phyloP scores from a whole-genome alignment of 495 filamentous ascomycete genomes.

The Aspergillus ellipticus region DNA sequence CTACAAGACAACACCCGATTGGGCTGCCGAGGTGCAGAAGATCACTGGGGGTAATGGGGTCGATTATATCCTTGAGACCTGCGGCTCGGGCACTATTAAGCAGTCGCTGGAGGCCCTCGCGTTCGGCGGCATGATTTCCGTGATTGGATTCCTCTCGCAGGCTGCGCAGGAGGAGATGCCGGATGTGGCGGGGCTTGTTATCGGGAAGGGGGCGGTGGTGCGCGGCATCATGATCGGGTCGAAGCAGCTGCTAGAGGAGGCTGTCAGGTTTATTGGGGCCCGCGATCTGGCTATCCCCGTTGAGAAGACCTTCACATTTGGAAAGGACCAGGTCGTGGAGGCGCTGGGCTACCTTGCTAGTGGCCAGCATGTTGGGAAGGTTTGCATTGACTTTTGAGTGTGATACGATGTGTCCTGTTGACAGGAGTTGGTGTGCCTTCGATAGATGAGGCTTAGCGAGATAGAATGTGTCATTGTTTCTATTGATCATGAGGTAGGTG shows the following conservation, averaged over 20 bases:
- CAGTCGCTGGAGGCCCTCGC: slow-evolving; percentile 53
- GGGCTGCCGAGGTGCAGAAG: slow-evolving; percentile 23
- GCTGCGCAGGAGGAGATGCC: slow-evolving; percentile 2
- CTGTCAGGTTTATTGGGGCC: slow-evolving; percentile 6
- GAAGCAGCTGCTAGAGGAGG: slow-evolving; percentile 14
- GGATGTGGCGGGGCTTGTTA: slow-evolving; percentile 10
- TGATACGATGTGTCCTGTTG: background rate
- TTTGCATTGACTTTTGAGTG: slow-evolving; percentile 8
- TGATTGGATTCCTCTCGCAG: slow-evolving; percentile 46
- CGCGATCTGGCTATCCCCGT: slow-evolving; percentile 11
- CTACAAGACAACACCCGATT: slow-evolving; percentile 28
- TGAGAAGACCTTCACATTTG: slow-evolving; percentile 16
- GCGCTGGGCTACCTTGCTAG: slow-evolving; percentile 7
- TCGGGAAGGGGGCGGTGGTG: slow-evolving; percentile 12
- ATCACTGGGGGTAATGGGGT: slow-evolving; percentile 56
- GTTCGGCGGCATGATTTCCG: slow-evolving; percentile 53
- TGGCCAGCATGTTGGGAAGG: slow-evolving; percentile 17
- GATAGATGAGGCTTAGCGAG: no score
- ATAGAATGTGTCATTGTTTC: no score
- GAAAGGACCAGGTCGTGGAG: slow-evolving; percentile 11
- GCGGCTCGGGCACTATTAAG: slow-evolving; percentile 50
- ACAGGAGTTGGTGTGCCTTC: no score
- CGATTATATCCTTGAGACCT: slow-evolving; percentile 60
- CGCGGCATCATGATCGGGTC: slow-evolving; percentile 15
- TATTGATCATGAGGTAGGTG: no score